phyloP scores from a whole-genome alignment of 2,329 filamentous ascomycete genomes.

The Seiridium unicorne region DNA sequence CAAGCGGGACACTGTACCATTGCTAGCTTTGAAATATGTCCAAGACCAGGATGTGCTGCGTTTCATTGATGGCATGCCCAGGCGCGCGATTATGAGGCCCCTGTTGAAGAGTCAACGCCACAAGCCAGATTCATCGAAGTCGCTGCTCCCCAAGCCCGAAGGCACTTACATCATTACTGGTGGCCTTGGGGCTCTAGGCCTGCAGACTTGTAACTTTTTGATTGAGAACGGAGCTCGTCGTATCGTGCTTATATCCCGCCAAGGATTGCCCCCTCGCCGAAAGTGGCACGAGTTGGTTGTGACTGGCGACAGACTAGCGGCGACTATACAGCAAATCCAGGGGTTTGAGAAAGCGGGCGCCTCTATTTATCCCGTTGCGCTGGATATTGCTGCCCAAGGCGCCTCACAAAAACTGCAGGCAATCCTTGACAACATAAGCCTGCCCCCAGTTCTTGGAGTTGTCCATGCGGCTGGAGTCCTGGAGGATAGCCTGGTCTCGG shows the following conservation, averaged over 20 bases:
- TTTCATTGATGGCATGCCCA: conserved; percentile 35
- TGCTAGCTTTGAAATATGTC: conserved; percentile 35
- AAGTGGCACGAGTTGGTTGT: conserved; percentile 20
- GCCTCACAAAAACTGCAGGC: conserved; percentile 18
- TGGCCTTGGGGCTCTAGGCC: conserved; percentile 34
- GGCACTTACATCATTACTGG: conserved; percentile 43
- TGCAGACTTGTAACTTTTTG: conserved; percentile 33
- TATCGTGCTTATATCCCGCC: conserved; percentile 37
- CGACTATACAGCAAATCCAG: conserved; percentile 22
- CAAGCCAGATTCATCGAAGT: neutral
- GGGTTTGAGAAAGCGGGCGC: conserved; percentile 30
- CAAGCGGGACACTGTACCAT: conserved; percentile 23
- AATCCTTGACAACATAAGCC: conserved; percentile 27
- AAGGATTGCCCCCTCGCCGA: conserved; percentile 30
- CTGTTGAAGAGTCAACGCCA: neutral
- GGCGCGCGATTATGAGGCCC: conserved; percentile 18
- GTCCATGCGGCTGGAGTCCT: conserved; percentile 38
- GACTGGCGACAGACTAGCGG: conserved; percentile 10
- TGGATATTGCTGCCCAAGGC: conserved; percentile 30
- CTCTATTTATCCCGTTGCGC: conserved; percentile 26
- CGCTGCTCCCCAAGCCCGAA: conserved; percentile 22
- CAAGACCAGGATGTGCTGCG: conserved; percentile 33
- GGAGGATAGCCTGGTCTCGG: conserved; percentile 32
- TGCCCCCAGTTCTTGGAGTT: conserved; percentile 37
- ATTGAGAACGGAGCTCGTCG: conserved; percentile 37